Evolutionary conservation across 176 grass and related monocot genomes (phyloP), one percentile per base, ranked within the genome.

Genomic region (Oryza longistaminata): DNA sequence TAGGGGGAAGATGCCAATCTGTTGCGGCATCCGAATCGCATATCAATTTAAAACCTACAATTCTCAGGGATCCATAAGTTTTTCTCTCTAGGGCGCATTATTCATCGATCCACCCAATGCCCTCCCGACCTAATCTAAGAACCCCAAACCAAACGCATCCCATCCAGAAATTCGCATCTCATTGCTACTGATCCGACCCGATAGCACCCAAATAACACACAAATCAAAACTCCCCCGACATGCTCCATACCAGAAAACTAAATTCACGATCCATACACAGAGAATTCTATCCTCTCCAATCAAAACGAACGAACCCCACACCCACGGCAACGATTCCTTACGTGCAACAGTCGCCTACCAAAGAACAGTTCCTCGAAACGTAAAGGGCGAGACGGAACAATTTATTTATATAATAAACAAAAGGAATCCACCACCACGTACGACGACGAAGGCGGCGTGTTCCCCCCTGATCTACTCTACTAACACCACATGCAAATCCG

Each of bases 401-500:
- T 5, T 35, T 3, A 35, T 35, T 5, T 6, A 37, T 6, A 37
- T 37, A 40, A 72, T 2, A 17, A 64, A 33, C 14, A 77, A 83
- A 83, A 43, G 70, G 11, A 84, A 79, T 43, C 43, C 55, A 6
- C 11, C 42, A 43, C 7, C 42, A 43, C 11, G 40, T 61, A 71
- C 16, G 64, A 11, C 42, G 42, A 71, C 16, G 64, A 11, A 70
- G 31, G 16, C 53, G 45, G 16, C 39, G 45, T 21, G 12, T 19
- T 15, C 13, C 19, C 71, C 73, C 73, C 53, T 83, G 86, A 83
- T 88, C 80, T 88, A 83, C 81, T n/a, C 81, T 58, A 58, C 53
- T 55, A 17, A 43, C 42, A 27, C 11, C 2, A 49, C 46, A 49
- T 49, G 46, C 46, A 49, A 49, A 49, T 49, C 46, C 46, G 46